phyloP scores from a whole-genome alignment of 1,284 basidiomycete genomes.

The Omphalotus olearius region DNA sequence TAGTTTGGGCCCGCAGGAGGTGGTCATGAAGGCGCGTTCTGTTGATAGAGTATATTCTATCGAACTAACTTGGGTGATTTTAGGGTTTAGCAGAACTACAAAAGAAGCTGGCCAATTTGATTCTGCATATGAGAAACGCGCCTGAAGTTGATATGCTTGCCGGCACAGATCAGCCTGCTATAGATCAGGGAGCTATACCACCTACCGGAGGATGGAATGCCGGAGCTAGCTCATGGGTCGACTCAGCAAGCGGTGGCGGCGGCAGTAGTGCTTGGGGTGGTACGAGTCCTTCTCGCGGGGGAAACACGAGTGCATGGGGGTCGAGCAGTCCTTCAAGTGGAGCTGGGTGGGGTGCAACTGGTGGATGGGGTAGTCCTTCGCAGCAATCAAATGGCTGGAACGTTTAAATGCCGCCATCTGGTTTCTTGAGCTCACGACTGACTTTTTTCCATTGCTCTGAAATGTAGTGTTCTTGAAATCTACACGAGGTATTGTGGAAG shows the following conservation, averaged over 20 bases:
- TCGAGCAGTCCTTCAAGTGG: slow-evolving; percentile 11
- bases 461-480: no score
- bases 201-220: slow-evolving; percentile 22
- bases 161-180: slow-evolving; percentile 20
- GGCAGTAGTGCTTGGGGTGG: slow-evolving; percentile 21
- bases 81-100: slow-evolving; percentile 81
- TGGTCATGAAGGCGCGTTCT: slow-evolving; percentile 71
- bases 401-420: slow-evolving; percentile 25
- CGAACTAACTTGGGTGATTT: slow-evolving; percentile 1
- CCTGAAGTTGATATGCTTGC: slow-evolving; percentile 50
- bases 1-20: slow-evolving; percentile 83
- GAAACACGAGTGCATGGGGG: slow-evolving; percentile 18
- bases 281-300: slow-evolving; percentile 27
- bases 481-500: no score
- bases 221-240: slow-evolving; percentile 30
- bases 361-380: slow-evolving; percentile 37
- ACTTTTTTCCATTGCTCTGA: not conserved
- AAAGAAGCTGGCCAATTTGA: slow-evolving; percentile 77
- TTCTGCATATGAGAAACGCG: slow-evolving; percentile 62
- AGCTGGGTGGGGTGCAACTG: slow-evolving; percentile 22
- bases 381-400: slow-evolving; percentile 57
- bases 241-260: slow-evolving; percentile 22
- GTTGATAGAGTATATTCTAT: not conserved
- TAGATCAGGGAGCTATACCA: slow-evolving; percentile 16
- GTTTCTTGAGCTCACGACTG: not conserved